These are phyloP conservation scores for Sclerotinia borealis DNA, from an alignment of 2,329 filamentous ascomycete species.

Conservation along the genomic window DNA sequence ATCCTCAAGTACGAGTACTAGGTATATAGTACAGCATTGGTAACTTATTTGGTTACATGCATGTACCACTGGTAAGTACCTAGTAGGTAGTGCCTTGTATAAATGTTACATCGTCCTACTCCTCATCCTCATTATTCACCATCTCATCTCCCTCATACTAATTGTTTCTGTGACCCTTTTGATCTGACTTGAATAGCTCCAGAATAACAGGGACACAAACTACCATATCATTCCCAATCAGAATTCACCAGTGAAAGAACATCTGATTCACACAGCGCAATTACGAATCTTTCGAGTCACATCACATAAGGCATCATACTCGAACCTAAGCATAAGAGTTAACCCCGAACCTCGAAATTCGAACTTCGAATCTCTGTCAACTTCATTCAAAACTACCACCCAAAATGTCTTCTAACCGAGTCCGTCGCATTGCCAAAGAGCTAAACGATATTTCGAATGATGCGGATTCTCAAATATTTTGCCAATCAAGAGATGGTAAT, in stretches of 20 bases:
- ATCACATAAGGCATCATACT: neutral
- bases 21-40: neutral
- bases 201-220: neutral
- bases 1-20: neutral
- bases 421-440: slow-evolving; percentile 65
- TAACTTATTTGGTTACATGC: neutral
- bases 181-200: neutral
- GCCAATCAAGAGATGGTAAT: slow-evolving; percentile 52
- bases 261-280: slow-evolving; percentile 11
- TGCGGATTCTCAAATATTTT: slow-evolving; percentile 68
- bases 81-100: no score
- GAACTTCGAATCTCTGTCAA: neutral
- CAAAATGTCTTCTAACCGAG: slow-evolving; percentile 31
- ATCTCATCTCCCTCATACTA: neutral
- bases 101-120: neutral
- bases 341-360: neutral
- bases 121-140: neutral
- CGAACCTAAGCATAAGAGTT: neutral
- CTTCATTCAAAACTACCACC: neutral
- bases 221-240: neutral
- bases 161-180: neutral
- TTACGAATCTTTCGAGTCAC: neutral
- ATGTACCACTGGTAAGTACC: neutral
- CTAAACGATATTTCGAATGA: slow-evolving; percentile 70
- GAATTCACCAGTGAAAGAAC: neutral